These are phyloP conservation scores for Ophiosphaerella herpotricha DNA, from an alignment of 2,329 filamentous ascomycete species.

Conservation along the genomic window DNA sequence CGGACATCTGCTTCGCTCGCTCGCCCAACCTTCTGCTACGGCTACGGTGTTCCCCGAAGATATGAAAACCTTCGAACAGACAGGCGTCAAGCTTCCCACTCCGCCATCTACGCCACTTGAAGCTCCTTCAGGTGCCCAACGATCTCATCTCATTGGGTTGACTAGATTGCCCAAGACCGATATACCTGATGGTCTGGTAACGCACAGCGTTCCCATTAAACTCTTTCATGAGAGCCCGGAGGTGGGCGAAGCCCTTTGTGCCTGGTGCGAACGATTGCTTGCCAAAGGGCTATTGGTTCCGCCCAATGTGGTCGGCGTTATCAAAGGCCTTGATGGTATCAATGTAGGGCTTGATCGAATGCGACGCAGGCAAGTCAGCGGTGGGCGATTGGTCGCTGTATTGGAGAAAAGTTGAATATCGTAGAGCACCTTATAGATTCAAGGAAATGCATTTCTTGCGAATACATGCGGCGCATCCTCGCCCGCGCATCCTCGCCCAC, in stretches of 20 bases:
- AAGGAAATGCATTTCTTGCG: no score
- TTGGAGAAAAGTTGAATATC: slow-evolving; percentile 1
- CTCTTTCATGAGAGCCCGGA: slow-evolving; percentile 70
- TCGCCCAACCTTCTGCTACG: slow-evolving; percentile 41
- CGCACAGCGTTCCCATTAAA: slow-evolving; percentile 75
- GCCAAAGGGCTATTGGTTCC: slow-evolving; percentile 58
- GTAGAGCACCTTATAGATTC: no score
- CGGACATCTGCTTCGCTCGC: slow-evolving; percentile 58
- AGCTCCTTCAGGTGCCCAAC: slow-evolving; percentile 25
- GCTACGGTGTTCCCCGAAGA: slow-evolving; percentile 15
- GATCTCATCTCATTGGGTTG: slow-evolving; percentile 67
- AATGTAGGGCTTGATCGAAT: slow-evolving; percentile 70
- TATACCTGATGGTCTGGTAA: slow-evolving; percentile 52
- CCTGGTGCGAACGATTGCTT: slow-evolving; percentile 71
- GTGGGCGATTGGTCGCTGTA: slow-evolving; percentile 65
- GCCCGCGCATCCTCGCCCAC: no score
- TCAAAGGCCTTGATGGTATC: slow-evolving; percentile 67
- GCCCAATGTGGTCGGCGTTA: slow-evolving; percentile 68
- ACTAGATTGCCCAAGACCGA: slow-evolving; percentile 67
- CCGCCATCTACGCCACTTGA: slow-evolving; percentile 37
- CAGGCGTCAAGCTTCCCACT: slow-evolving; percentile 21
- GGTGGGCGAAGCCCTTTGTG: slow-evolving; percentile 65
- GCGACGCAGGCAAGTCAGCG: slow-evolving; percentile 68
- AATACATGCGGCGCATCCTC: no score
- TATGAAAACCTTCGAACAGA: slow-evolving; percentile 7